Evolutionary conservation across 2,329 filamentous ascomycete genomes (phyloP).

Genomic region (Colletotrichum cuscutae): DNA sequence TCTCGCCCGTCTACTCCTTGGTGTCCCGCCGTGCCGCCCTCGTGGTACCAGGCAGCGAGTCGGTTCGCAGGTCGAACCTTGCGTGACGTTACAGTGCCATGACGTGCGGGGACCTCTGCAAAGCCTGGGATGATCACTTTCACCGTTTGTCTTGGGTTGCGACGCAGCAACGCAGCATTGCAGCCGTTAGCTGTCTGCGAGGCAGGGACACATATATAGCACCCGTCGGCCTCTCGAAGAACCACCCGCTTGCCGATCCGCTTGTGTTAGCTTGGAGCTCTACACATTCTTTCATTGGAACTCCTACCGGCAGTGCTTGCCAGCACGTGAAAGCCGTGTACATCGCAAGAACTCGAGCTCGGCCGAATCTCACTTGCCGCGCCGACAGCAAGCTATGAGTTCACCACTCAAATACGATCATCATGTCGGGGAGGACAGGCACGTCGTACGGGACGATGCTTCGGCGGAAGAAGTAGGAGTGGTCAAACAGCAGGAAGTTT

Average conservation of each 20-base stretch:
- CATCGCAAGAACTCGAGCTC: not conserved
- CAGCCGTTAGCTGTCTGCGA: not conserved
- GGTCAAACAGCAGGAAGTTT: constrained; percentile 42
- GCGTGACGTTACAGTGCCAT: constrained; percentile 34
- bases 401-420: constrained; percentile 20
- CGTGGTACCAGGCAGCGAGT: not conserved
- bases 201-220: constrained; percentile 13
- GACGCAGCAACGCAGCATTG: not conserved
- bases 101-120: constrained; percentile 20
- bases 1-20: not conserved
- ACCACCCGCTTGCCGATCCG: not conserved
- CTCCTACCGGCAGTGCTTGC: not conserved
- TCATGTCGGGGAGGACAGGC: constrained; percentile 7
- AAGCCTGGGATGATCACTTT: constrained; percentile 18
- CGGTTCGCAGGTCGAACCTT: constrained; percentile 4
- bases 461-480: constrained; percentile 1
- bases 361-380: not conserved
- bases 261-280: not conserved
- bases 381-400: constrained; percentile 2
- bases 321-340: not conserved
- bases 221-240: not conserved
- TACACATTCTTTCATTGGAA: not conserved
- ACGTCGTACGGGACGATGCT: not conserved
- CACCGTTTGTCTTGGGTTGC: constrained; percentile 15
- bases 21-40: not conserved